Evolutionary conservation across 345 rosid genomes (phyloP).

Genomic region (Syzygium jambos): DNA sequence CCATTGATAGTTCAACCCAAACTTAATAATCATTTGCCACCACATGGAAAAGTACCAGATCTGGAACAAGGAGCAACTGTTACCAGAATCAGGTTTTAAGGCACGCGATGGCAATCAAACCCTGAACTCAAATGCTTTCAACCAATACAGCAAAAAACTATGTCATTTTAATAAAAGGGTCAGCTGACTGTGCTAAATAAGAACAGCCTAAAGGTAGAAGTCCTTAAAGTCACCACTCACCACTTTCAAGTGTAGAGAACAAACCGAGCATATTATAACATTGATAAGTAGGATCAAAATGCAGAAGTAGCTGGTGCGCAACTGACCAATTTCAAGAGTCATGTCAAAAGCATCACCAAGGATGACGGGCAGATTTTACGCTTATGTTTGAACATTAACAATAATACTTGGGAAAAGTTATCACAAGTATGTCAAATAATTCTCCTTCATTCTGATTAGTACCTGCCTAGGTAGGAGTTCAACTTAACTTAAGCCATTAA

Average conservation of each 20-base stretch:
- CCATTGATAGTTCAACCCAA: not conserved
- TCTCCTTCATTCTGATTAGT: not conserved
- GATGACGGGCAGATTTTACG: not conserved
- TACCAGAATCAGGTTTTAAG: not conserved
- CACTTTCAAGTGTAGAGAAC: not conserved
- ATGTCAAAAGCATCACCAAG: not conserved
- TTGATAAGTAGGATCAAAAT: not conserved
- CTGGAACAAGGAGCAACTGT: not conserved
- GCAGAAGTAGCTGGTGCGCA: not conserved
- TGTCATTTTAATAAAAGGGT: not conserved
- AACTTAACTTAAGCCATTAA: not conserved
- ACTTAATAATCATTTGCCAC: not conserved
- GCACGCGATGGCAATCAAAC: not conserved
- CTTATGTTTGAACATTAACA: not conserved
- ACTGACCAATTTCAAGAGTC: not conserved
- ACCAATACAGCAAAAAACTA: not conserved
- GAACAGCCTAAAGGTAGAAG: not conserved
- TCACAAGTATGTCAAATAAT: not conserved
- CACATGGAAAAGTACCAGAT: not conserved
- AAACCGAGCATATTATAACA: not conserved
- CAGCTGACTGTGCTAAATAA: not conserved
- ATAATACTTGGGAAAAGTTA: not conserved
- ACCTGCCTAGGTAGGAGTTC: not conserved
- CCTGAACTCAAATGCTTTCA: not conserved
- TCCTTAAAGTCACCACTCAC: not conserved